These are phyloP conservation scores for Hevea brasiliensis DNA, from an alignment of 345 rosid species.

Conservation along the genomic window DNA sequence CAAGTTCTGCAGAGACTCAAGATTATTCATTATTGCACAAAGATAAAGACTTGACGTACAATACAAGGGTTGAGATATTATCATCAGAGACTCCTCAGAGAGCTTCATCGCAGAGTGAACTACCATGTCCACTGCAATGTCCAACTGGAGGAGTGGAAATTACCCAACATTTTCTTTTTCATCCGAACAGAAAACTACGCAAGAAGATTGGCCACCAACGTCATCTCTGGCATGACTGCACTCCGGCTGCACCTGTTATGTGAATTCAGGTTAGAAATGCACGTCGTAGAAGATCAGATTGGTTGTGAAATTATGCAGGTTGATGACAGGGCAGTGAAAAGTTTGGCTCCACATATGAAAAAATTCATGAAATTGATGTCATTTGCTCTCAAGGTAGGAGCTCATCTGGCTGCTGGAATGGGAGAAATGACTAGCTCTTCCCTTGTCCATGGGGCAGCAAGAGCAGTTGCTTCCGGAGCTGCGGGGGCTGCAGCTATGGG, in stretches of 20 bases:
- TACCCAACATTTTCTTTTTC: slow-evolving; percentile 87
- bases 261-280: slow-evolving; percentile 85
- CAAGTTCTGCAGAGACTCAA: slow-evolving; percentile 78
- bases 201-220: slow-evolving; percentile 68
- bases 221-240: slow-evolving; percentile 82
- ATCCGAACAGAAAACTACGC: slow-evolving; percentile 81
- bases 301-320: slow-evolving; percentile 92
- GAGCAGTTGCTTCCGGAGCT: slow-evolving; percentile 66
- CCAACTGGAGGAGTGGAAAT: slow-evolving; percentile 82
- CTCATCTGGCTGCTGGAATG: slow-evolving; percentile 89
- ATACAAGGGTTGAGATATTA: slow-evolving; percentile 91
- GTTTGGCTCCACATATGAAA: slow-evolving; percentile 81
- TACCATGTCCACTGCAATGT: slow-evolving; percentile 85
- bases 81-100: slow-evolving; percentile 77
- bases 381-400: slow-evolving; percentile 87
- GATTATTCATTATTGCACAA: slow-evolving; percentile 90
- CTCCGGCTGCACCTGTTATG: slow-evolving; percentile 88
- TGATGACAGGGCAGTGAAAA: slow-evolving; percentile 66
- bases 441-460: slow-evolving; percentile 69
- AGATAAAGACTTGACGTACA: slow-evolving; percentile 89
- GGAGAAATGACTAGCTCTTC: slow-evolving; percentile 77
- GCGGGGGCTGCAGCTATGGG: slow-evolving; percentile 61
- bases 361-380: slow-evolving; percentile 83
- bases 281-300: slow-evolving; percentile 80
- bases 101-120: slow-evolving; percentile 88